Percentiles rank a stretch among this genome's conserved stretches.
Conservation (phyloP, 176 grass and related monocot species). For the Eleusine coracana region DNA sequence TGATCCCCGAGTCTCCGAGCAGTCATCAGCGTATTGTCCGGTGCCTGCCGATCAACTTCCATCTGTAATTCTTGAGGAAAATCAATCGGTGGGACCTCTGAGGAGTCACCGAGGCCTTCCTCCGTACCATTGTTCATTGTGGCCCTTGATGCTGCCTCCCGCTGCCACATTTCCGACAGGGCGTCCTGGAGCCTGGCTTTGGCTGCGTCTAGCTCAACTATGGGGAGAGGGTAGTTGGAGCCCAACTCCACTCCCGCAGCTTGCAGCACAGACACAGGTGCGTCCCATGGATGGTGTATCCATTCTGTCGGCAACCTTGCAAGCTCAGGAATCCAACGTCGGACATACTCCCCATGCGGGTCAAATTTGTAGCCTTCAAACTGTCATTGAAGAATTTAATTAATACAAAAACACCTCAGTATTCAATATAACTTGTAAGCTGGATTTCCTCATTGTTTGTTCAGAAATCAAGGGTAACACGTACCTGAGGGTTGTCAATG, state of each 20-base stretch:
- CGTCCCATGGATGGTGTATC: conserved; percentile 98
- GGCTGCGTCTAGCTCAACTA: conserved; percentile 81
- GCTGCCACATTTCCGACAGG: conserved; percentile 88
- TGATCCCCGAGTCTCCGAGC: conserved; percentile 66
- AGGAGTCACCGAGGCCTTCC: conserved; percentile 95
- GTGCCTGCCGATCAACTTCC: conserved; percentile 62
- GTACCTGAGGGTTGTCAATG: conserved; percentile 97
- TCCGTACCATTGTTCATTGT: conserved; percentile 80
- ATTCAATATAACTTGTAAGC: background rate
- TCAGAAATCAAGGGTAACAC: conserved; percentile 27
- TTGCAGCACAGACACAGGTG: conserved; percentile 76
- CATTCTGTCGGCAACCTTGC: conserved; percentile 91
- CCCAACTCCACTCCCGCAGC: conserved; percentile 93
- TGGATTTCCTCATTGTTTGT: conserved; percentile 17
- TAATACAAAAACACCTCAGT: conserved; percentile 42
- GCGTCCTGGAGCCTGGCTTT: conserved; percentile 85
- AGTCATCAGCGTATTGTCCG: conserved; percentile 41
- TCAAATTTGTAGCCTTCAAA: conserved; percentile 97
- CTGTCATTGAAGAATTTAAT: conserved; percentile 43
- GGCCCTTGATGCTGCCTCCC: conserved; percentile 77
- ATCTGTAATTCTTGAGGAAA: conserved; percentile 75
- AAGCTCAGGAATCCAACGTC: conserved; percentile 93
- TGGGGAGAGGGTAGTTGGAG: conserved; percentile 91
- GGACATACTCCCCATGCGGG: conserved; percentile 84
- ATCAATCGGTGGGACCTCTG: conserved; percentile 62